Conservation (phyloP, 2,329 filamentous ascomycete species). For the Malbranchea cinnamomea region DNA sequence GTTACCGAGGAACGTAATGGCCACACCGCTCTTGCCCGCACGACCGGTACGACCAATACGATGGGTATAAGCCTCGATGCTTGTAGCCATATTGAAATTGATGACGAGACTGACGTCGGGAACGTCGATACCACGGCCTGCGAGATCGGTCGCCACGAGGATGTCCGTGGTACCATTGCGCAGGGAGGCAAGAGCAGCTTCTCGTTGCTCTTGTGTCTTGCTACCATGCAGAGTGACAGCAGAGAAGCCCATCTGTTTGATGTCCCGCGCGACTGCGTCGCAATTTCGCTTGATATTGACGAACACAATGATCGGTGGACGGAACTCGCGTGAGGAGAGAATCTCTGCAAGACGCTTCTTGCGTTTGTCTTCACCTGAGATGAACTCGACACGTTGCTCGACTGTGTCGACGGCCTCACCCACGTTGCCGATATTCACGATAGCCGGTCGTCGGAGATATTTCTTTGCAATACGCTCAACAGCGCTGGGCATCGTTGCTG, state of each 20-base stretch:
- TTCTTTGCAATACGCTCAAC: conserved; percentile 96
- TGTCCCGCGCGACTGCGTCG: conserved; percentile 83
- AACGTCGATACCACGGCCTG: conserved; percentile 94
- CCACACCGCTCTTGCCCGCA: conserved; percentile 91
- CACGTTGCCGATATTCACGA: conserved; percentile 83
- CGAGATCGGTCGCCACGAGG: conserved; percentile 87
- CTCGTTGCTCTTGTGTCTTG: conserved; percentile 96
- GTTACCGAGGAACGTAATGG: conserved; percentile 85
- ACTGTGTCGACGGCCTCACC: conserved; percentile 96
- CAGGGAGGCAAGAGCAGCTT: conserved; percentile 75
- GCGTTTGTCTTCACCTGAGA: conserved; percentile 80
- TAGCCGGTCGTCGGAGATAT: conserved; percentile 83
- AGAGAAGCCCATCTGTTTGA: conserved; percentile 84
- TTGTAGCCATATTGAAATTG: conserved; percentile 97
- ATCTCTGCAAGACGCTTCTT: conserved; percentile 95
- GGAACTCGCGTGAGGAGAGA: conserved; percentile 62
- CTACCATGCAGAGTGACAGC: conserved; percentile 83
- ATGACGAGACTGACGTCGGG: conserved; percentile 84
- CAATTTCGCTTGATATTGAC: conserved; percentile 99
- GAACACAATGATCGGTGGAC: conserved; percentile 90
- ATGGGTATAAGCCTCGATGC: conserved; percentile 92
- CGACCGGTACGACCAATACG: conserved; percentile 92
- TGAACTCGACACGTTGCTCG: conserved; percentile 89
- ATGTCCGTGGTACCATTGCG: conserved; percentile 70
- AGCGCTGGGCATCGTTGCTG: conserved; percentile 85